Base-by-base conservation (phyloP, 352 stramenopile species). In the Pythium aristosporum region DNA sequence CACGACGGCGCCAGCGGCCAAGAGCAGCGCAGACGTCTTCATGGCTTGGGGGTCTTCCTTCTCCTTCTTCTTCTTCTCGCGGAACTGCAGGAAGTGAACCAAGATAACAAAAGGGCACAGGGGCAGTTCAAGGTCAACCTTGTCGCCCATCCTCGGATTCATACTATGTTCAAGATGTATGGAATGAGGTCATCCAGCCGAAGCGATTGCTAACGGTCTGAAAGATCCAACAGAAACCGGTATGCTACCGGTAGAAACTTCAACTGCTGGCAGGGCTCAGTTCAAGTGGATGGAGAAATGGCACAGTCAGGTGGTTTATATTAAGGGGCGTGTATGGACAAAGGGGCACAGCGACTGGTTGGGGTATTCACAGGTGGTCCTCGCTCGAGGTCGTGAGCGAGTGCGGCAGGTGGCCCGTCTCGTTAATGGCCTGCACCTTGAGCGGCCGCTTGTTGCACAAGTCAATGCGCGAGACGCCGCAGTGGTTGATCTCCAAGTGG, bases 401-500 rank as follows among this genome's bases (percentile, higher is more conserved):
- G 30, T 83, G 76, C 12, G 85, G 85, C 18, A 94, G 57, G 52
- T 94, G 85, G 15, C 85, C 85, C 13, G 81, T 90, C 62, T 94
- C 85, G 69, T 94, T 94, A 25, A 94, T 80, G 39, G 80, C 73
- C 47, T 85, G 74, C 18, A 94, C 72, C 67, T 94, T 94, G 21
- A 87, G 75, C 18, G 81, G 79, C 3, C 77, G 77, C 69, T 88
- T 82, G 43, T 68, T 71, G 55, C 79, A 87, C 15, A 92, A 68
- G 43, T 92, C 84, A 48, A 94, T 85, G 30, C 83, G 82, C 25
- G 85, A 91, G 67, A 94, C 74, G 62, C 83, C 70, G 63, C 85
- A 94, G 61, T 94, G 83, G 56, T 94, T 92, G 68, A 94, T 92
- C 69, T 92, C 85, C 49, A 94, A 89, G 61, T 91, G 80, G 32